Percentiles rank a stretch among this genome's conserved stretches.
These are phyloP conservation scores for Malus hybrid DNA, from an alignment of 331 rosid species.

Conservation along the genomic window DNA sequence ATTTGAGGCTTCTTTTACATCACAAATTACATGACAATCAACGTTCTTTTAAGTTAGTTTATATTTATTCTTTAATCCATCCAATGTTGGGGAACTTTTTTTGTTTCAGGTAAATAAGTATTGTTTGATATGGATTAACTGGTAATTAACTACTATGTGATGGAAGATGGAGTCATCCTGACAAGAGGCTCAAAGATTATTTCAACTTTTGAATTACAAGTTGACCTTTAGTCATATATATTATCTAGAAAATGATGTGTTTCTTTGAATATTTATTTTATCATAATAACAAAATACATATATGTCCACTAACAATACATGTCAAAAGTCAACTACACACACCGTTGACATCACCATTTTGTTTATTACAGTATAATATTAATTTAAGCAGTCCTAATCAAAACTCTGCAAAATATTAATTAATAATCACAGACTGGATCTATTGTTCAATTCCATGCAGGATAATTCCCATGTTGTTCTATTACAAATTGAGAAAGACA, in stretches of 20 bases:
- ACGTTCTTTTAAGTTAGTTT: too few relatives aligned
- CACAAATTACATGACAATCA: too few relatives aligned
- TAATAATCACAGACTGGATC: not conserved
- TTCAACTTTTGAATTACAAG: not conserved
- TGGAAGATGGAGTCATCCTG: conserved; percentile 13
- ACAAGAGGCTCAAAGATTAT: not conserved
- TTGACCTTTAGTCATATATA: not conserved
- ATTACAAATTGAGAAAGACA: not conserved
- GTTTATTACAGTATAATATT: not conserved
- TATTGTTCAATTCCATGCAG: not conserved
- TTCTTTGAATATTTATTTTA: not conserved
- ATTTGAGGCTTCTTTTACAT: too few relatives aligned
- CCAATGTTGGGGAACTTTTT: too few relatives aligned
- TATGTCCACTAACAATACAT: not conserved
- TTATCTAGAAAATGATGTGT: not conserved
- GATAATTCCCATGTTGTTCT: not conserved
- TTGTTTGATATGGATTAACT: too few relatives aligned
- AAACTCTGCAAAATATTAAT: not conserved
- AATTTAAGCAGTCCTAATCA: not conserved
- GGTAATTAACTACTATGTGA: not conserved
- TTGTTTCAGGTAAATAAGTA: too few relatives aligned
- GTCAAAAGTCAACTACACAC: not conserved
- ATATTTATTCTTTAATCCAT: too few relatives aligned
- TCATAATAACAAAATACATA: not conserved
- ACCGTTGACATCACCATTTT: not conserved